These are phyloP conservation scores for Calophaca sinica DNA, from an alignment of 306 rosid genomes.

Conservation along the genomic window DNA sequence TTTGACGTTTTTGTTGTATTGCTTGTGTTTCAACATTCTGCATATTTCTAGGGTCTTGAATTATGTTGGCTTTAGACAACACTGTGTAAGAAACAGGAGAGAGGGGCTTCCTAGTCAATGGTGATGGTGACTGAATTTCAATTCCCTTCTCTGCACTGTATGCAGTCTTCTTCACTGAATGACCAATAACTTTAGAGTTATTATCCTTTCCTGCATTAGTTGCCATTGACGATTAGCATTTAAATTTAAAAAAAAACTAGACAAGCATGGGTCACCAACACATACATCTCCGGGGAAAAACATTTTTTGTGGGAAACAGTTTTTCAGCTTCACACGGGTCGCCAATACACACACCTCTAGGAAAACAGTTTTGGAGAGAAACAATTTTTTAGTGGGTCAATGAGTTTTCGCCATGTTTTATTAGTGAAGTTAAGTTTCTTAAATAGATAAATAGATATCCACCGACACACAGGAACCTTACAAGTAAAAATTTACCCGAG, in stretches of 20 bases:
- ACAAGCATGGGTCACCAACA: too few relatives aligned
- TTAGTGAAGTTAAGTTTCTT: too few relatives aligned
- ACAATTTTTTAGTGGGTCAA: too few relatives aligned
- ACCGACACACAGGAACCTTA: background rate
- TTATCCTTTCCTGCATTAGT: conserved; percentile 52
- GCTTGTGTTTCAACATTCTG: conserved; percentile 10
- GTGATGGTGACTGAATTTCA: conserved; percentile 49
- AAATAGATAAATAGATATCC: too few relatives aligned
- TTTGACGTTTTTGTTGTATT: conserved; percentile 29
- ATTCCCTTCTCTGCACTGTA: conserved; percentile 39
- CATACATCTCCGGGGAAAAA: too few relatives aligned
- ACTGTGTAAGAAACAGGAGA: conserved; percentile 58
- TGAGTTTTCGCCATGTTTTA: too few relatives aligned
- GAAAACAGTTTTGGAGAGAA: too few relatives aligned
- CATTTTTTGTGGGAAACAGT: too few relatives aligned
- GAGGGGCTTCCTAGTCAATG: conserved; percentile 62
- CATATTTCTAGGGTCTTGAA: conserved; percentile 41
- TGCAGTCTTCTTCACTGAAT: conserved; percentile 44
- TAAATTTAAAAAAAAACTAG: too few relatives aligned
- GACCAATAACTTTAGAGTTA: conserved; percentile 44
- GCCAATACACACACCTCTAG: too few relatives aligned
- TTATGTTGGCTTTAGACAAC: conserved; percentile 52
- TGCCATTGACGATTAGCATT: conserved; percentile 6
- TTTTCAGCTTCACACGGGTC: too few relatives aligned
- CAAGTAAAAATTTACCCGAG: conserved; percentile 44